Base-by-base conservation (phyloP, 2,329 filamentous ascomycete species). In the Phaeosphaeriaceae sp. region DNA sequence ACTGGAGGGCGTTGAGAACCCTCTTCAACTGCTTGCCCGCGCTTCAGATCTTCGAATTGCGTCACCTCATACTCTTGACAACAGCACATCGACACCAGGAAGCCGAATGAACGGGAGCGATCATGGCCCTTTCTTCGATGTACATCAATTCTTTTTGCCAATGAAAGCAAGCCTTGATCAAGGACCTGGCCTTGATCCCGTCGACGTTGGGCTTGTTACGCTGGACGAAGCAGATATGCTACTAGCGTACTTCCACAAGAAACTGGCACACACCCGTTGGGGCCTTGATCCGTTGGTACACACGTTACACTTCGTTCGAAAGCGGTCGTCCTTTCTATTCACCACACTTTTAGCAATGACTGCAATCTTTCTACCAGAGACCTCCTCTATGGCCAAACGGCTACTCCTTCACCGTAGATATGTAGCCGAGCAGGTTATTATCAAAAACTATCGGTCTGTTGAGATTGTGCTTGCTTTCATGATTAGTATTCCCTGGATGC, bases 401-500 rank as follows among this genome's bases (percentile, higher is more conserved):
- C 76, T 90, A 1, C 84, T 85, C 0, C 80, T 83, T 43, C 87
- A 90, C 57, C 81, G 82, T 54, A 85, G 83, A 53, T 77, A 77
- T 18, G 78, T 90, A 3, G 87, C 85, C 0, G 81, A 85, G 20
- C 79, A 82, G 21, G 80, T 90, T 35, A 84, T 87, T 41, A 73
- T 79, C 0, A 79, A 82, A 37, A 82, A 86, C 2, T 81, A 85
- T 61, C 82, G 86, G 47, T 90, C 87, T 0, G 86, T 89, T 5
- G 87, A 90, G 66, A 89, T 90, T 47, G 84, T 90, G 0, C 74
- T 90, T 1, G 87, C 85, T 0, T 90, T 90, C 63, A 87, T 90
- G 83, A 81, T 89, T 26, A 89, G 89, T 52, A 82, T 90, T 6
- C 87, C 87, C 0, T 90, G 87, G 87, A 89, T 90, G 81, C 83